Percentiles rank a stretch among this genome's conserved stretches.
These are phyloP conservation scores for Odontarrhena argentea DNA, from an alignment of 345 rosid genomes.

Conservation along the genomic window DNA sequence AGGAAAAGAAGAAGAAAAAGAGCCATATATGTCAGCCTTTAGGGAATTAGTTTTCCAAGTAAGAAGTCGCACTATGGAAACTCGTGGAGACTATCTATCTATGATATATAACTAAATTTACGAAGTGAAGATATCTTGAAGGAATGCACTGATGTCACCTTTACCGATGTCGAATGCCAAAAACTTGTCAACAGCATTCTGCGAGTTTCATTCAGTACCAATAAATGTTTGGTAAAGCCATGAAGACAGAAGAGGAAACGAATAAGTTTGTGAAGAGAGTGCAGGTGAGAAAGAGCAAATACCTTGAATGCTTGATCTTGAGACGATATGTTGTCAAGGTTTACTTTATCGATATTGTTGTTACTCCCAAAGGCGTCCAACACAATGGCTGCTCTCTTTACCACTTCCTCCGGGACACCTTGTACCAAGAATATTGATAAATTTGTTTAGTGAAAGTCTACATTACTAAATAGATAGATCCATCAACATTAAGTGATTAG, in stretches of 20 bases:
- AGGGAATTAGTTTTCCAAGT: not conserved
- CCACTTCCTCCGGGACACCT: conserved; percentile 86
- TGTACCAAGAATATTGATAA: conserved; percentile 12
- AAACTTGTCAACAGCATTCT: conserved; percentile 76
- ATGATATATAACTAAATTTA: conserved; percentile 25
- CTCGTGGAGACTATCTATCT: conserved; percentile 25
- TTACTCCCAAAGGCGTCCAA: conserved; percentile 57
- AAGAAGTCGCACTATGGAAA: not conserved
- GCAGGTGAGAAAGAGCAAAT: not conserved
- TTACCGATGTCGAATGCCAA: conserved; percentile 55
- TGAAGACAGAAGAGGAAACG: conserved; percentile 15
- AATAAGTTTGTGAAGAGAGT: not conserved
- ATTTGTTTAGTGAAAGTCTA: not conserved
- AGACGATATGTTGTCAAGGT: conserved; percentile 57
- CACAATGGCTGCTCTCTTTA: conserved; percentile 71
- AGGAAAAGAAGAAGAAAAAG: no score
- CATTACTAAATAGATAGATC: conserved; percentile 4
- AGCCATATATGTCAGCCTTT: no score
- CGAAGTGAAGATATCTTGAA: conserved; percentile 55
- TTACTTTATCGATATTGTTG: conserved; percentile 51
- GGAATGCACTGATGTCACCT: conserved; percentile 64
- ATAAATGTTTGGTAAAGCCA: conserved; percentile 9
- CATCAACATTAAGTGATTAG: conserved; percentile 1
- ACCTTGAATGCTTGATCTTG: conserved; percentile 79
- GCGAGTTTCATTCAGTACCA: conserved; percentile 35